Conservation (phyloP, 108 stramenopile genomes). For the Nannochloropsis salina region DNA sequence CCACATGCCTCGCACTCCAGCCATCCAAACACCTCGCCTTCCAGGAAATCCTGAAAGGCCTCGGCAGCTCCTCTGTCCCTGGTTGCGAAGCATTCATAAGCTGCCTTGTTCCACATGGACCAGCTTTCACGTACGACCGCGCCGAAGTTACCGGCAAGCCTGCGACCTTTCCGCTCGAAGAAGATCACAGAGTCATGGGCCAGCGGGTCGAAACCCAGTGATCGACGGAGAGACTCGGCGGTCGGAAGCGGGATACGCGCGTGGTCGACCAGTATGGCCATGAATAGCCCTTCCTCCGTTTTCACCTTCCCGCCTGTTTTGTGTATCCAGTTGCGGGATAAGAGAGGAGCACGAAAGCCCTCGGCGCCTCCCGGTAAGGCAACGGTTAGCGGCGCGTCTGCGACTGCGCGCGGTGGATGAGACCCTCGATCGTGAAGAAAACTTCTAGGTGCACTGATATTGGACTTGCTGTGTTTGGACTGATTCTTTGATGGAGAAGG, state of each 20-base stretch:
- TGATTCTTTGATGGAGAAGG: background rate
- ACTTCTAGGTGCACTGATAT: background rate
- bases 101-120: background rate
- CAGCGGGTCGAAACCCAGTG: background rate
- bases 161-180: background rate
- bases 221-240: background rate
- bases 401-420: background rate
- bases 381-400: background rate
- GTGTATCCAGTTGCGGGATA: background rate
- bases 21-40: slow-evolving; percentile 19
- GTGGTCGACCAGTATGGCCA: background rate
- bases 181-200: background rate
- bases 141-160: background rate
- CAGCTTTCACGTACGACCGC: background rate
- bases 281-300: background rate
- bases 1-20: slow-evolving; percentile 15
- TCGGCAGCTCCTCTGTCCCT: slow-evolving; percentile 8
- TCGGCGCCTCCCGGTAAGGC: slow-evolving; percentile 1
- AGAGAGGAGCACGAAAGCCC: background rate
- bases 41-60: background rate
- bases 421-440: background rate
- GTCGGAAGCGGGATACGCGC: background rate
- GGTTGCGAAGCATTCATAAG: background rate
- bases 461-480: background rate
- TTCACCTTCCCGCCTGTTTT: background rate